These are phyloP conservation scores for Hyphodiscus sp. DNA, from an alignment of 2,329 filamentous ascomycete genomes.

Conservation along the genomic window DNA sequence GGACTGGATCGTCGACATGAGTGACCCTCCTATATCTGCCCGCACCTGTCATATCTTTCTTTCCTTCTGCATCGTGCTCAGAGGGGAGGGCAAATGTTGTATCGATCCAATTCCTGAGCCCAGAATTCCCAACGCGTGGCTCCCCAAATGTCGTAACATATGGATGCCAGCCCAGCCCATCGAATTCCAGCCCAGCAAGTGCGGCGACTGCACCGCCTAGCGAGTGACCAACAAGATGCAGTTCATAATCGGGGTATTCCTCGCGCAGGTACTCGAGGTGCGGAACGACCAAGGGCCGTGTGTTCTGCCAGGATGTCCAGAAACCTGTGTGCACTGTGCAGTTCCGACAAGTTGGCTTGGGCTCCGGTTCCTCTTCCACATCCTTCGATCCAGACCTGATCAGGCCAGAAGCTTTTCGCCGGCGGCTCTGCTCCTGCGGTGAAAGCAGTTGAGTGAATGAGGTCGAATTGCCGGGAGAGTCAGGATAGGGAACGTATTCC, in stretches of 20 bases:
- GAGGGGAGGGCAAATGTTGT: constrained; percentile 10
- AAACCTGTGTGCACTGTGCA: constrained; percentile 95
- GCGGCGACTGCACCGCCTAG: constrained; percentile 89
- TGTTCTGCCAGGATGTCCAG: constrained; percentile 73
- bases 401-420: too few species aligned
- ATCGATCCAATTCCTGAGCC: constrained; percentile 36
- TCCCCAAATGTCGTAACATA: constrained; percentile 88
- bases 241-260: constrained; percentile 61
- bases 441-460: constrained; percentile 19
- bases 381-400: not conserved
- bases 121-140: constrained; percentile 58
- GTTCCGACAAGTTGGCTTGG: constrained; percentile 38
- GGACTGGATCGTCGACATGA: constrained; percentile 81
- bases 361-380: not conserved
- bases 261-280: constrained; percentile 53
- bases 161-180: constrained; percentile 65
- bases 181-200: constrained; percentile 77
- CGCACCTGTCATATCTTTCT: not conserved
- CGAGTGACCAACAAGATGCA: constrained; percentile 79
- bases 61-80: constrained; percentile 1
- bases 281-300: constrained; percentile 62
- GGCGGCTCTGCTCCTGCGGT: not conserved
- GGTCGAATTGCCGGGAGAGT: constrained; percentile 30
- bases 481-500: constrained; percentile 80
- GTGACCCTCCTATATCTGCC: constrained; percentile 68